phyloP scores from a whole-genome alignment of 208 protist species.

The Paratrypanosoma confusum region DNA sequence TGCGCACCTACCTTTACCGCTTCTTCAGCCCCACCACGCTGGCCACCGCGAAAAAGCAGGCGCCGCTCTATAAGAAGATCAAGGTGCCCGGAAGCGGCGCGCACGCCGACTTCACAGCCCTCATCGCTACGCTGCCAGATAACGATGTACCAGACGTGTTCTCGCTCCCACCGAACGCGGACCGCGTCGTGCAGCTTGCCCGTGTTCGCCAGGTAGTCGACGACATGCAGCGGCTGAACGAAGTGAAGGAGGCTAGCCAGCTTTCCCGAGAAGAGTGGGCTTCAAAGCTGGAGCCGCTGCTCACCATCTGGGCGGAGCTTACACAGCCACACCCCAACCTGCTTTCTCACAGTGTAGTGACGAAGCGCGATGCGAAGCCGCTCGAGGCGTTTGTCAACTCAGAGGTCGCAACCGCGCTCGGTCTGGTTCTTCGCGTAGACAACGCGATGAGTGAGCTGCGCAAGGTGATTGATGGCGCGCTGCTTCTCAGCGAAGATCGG shows the following conservation, averaged over 20 bases:
- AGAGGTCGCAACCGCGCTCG: conserved; percentile 65
- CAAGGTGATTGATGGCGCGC: conserved; percentile 80
- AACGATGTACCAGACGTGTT: conserved; percentile 89
- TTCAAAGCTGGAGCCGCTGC: conserved; percentile 61
- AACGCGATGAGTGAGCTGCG: conserved; percentile 59
- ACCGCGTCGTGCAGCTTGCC: conserved; percentile 85
- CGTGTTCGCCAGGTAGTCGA: conserved; percentile 47
- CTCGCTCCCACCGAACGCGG: conserved; percentile 90
- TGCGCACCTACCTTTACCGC: conserved; percentile 84
- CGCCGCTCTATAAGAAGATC: conserved; percentile 44
- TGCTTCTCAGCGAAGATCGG: conserved; percentile 76
- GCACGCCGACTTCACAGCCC: conserved; percentile 54
- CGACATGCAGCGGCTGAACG: conserved; percentile 78
- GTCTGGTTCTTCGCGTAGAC: conserved; percentile 73
- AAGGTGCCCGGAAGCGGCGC: conserved; percentile 37
- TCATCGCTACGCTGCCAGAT: conserved; percentile 82
- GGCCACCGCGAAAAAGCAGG: conserved; percentile 36
- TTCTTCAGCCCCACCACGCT: conserved; percentile 79
- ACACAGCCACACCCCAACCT: conserved; percentile 49
- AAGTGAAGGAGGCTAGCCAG: conserved; percentile 34
- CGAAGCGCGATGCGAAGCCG: conserved; percentile 32
- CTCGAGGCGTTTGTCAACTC: conserved; percentile 83
- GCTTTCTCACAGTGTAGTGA: conserved; percentile 16
- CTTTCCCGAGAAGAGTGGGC: conserved; percentile 87
- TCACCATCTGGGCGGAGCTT: conserved; percentile 76